These are phyloP conservation scores for Chaetomium cochliodes DNA, from an alignment of 495 filamentous ascomycete species.

Conservation along the genomic window DNA sequence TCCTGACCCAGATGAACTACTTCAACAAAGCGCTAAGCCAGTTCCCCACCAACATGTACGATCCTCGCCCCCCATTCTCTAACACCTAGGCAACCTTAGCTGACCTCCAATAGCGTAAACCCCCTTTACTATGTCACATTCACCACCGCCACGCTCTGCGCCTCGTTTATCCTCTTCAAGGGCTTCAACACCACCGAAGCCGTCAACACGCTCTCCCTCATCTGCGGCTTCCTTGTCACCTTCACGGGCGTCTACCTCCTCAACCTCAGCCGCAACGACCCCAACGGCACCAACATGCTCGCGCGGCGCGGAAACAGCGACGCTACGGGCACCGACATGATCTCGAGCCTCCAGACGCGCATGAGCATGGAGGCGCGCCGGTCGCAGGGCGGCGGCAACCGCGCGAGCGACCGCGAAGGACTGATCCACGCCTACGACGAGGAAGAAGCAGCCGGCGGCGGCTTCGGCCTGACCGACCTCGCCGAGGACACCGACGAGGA, in stretches of 20 bases:
- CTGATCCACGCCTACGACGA: slow-evolving; percentile 82
- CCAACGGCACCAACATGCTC: slow-evolving; percentile 69
- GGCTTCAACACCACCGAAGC: slow-evolving; percentile 96
- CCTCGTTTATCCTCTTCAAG: slow-evolving; percentile 94
- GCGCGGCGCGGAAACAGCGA: slow-evolving; percentile 65
- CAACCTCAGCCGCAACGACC: slow-evolving; percentile 88
- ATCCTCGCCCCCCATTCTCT: not conserved
- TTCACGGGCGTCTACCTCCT: slow-evolving; percentile 97
- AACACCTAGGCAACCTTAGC: slow-evolving; percentile 28
- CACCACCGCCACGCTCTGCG: slow-evolving; percentile 89
- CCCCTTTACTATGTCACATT: slow-evolving; percentile 99
- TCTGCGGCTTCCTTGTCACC: slow-evolving; percentile 93
- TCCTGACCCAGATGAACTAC: slow-evolving; percentile 98
- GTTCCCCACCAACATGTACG: slow-evolving; percentile 92
- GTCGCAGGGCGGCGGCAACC: slow-evolving; percentile 50
- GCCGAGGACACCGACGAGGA: slow-evolving; percentile 65
- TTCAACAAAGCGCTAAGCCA: slow-evolving; percentile 98
- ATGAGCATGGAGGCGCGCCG: slow-evolving; percentile 88
- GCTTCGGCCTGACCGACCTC: slow-evolving; percentile 57
- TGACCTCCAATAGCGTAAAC: slow-evolving; percentile 74
- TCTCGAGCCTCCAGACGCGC: slow-evolving; percentile 84
- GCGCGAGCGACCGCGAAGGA: slow-evolving; percentile 65
- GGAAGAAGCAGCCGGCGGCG: slow-evolving; percentile 62
- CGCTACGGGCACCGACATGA: slow-evolving; percentile 83
- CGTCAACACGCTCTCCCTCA: slow-evolving; percentile 84